A percentile compares a stretch with the other conserved stretches of the same genome.
Conservation (phyloP, 2,329 filamentous ascomycete species). For the Pseudogymnoascus sp. region DNA sequence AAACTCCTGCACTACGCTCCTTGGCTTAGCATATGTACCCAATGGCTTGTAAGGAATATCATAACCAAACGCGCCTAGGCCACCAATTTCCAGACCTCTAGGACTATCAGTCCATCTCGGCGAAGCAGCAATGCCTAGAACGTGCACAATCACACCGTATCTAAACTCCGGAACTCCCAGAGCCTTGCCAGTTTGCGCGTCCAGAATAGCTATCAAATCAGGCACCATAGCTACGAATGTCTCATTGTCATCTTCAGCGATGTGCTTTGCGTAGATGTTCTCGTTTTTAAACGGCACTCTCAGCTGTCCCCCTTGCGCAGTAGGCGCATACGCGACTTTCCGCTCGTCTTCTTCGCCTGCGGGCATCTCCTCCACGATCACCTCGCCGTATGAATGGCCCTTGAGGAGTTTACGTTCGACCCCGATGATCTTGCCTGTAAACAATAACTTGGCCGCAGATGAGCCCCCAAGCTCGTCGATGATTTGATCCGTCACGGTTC, state of each 20-base stretch:
- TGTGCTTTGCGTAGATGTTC: slow-evolving; percentile 51
- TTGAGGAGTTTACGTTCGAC: slow-evolving; percentile 50
- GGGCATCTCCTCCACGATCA: slow-evolving; percentile 43
- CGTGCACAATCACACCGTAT: slow-evolving; percentile 45
- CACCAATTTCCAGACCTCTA: slow-evolving; percentile 42
- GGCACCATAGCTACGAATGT: slow-evolving; percentile 40
- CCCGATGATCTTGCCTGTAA: slow-evolving; percentile 56
- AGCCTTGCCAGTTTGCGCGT: slow-evolving; percentile 40
- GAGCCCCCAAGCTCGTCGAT: slow-evolving; percentile 50
- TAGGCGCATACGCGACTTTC: slow-evolving; percentile 18
- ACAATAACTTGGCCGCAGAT: slow-evolving; percentile 48
- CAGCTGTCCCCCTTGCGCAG: slow-evolving; percentile 40
- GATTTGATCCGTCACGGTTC: slow-evolving; percentile 50
- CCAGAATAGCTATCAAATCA: slow-evolving; percentile 42
- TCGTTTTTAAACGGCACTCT: slow-evolving; percentile 70
- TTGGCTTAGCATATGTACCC: slow-evolving; percentile 44
- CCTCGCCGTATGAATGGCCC: slow-evolving; percentile 54
- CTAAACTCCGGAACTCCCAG: slow-evolving; percentile 48
- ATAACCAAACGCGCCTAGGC: slow-evolving; percentile 43
- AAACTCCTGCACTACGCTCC: slow-evolving; percentile 47
- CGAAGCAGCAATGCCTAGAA: slow-evolving; percentile 47
- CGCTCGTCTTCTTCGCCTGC: slow-evolving; percentile 33
- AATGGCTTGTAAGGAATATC: slow-evolving; percentile 43
- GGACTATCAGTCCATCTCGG: slow-evolving; percentile 45
- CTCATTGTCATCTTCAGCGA: slow-evolving; percentile 16